Conservation (phyloP, 306 rosid species). For the Malus fusca region DNA sequence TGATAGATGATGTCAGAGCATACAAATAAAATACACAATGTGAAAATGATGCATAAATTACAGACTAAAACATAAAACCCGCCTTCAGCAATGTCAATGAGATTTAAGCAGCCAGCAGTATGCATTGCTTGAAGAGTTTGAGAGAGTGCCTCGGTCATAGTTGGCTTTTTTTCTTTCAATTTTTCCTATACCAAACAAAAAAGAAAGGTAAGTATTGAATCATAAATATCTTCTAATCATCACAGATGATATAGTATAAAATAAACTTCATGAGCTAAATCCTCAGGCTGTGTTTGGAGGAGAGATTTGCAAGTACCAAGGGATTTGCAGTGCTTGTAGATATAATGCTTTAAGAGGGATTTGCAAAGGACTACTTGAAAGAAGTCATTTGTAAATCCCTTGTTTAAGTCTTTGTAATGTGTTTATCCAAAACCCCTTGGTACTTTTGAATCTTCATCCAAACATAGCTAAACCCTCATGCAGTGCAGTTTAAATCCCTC, state of each 20-base stretch:
- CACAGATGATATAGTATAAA: not conserved
- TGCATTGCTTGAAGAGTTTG: conserved; percentile 94
- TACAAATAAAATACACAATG: not conserved
- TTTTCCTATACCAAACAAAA: conserved; percentile 53
- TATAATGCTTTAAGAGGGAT: not conserved
- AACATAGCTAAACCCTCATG: not conserved
- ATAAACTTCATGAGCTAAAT: not conserved
- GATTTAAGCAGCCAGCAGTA: conserved; percentile 85
- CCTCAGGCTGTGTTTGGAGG: not conserved
- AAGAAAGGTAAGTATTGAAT: conserved; percentile 6
- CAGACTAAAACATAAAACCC: conserved; percentile 24
- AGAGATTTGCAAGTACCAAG: not conserved
- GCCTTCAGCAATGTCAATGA: conserved; percentile 83
- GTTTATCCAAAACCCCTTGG: not conserved
- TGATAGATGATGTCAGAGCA: not conserved
- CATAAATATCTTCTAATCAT: not conserved
- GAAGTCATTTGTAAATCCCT: not conserved
- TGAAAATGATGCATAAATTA: not conserved
- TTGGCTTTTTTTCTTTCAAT: conserved; percentile 93
- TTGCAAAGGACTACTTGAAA: not conserved
- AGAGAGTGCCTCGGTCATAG: conserved; percentile 54
- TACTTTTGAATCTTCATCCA: too few species aligned
- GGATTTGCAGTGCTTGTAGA: not conserved
- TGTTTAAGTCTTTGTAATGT: not conserved
- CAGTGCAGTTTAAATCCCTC: not conserved